Evolutionary conservation across 1,139 yeast genomes (phyloP).

Genomic region (Wickerhamomyces sp.): DNA sequence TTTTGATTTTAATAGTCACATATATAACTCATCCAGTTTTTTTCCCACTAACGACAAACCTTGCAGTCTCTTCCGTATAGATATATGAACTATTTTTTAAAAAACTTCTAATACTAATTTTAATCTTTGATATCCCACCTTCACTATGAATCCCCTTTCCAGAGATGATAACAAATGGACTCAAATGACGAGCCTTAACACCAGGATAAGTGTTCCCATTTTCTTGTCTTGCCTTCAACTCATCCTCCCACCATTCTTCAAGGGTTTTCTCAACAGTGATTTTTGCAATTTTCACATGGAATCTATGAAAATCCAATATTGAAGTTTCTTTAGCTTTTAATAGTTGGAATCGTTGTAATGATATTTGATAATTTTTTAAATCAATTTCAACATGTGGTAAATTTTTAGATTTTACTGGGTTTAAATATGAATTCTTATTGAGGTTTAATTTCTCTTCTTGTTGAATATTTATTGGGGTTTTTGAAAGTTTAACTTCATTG

Average conservation of each 20-base stretch:
- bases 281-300: slow-evolving; percentile 39
- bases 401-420: background rate
- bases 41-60: slow-evolving; percentile 37
- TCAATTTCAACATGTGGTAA: slow-evolving; percentile 1
- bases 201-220: slow-evolving; percentile 31
- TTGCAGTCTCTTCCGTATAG: slow-evolving; percentile 37
- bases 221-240: slow-evolving; percentile 33
- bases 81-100: slow-evolving; percentile 31
- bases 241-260: slow-evolving; percentile 49
- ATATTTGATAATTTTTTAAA: slow-evolving; percentile 3
- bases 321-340: slow-evolving; percentile 2
- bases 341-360: slow-evolving; percentile 7
- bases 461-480: background rate
- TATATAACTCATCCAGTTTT: slow-evolving; percentile 4
- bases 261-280: slow-evolving; percentile 29
- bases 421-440: background rate
- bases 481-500: background rate
- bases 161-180: slow-evolving; percentile 39
- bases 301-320: slow-evolving; percentile 46
- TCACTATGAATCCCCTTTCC: slow-evolving; percentile 57
- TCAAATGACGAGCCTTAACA: slow-evolving; percentile 27
- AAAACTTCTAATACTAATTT: slow-evolving; percentile 31
- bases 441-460: background rate
- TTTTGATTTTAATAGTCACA: too few relatives aligned
- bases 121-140: slow-evolving; percentile 42